Evolutionary conservation across 1,139 yeast genomes (phyloP), one percentile per base, ranked within the genome.

Genomic region (Magnusiomyces sp.): DNA sequence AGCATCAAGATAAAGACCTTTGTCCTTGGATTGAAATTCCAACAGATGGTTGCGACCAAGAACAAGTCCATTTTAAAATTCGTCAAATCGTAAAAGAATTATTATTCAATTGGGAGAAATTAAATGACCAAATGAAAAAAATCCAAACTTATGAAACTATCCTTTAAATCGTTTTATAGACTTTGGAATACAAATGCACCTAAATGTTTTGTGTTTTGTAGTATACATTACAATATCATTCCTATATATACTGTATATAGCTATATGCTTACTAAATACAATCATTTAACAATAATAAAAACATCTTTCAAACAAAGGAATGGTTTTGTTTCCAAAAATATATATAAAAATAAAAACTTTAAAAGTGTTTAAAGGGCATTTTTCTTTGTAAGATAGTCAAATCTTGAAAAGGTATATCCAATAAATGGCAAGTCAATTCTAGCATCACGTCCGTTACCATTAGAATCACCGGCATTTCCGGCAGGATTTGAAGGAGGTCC

Each of bases 331-430:
- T 37, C 7, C 7, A 37, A 17, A 37, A 20, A 33, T 17, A 20
- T 36, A 34, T n/a, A 27, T n/a, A 19, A 44, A 16, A 4, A 17
- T 16, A 31, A 31, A 13, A 42, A 23, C 17, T 17, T 40, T 7
- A 23, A 20, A 13, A 5, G 2, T 46, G 3, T 40, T 51, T 71
- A 83, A 53, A 87, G 66, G 6, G 95, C 96, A 66, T 88, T 87
- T 67, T 87, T 87, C 59, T 89, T 73, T 2, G 97, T 89, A 55
- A 90, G 74, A 64, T 89, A 88, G 68, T 89, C 97, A 65, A 92
- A 92, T 61, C 97, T 75, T 40, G 95, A 86, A 66, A 87, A 92
- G 0, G 97, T 92, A 70, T 92, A 92, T 1, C 98, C 98, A 63
- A 92, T 92, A 65, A 92, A 92, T 47, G 98, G 98, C 64, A 92